Base-by-base conservation (phyloP, 495 filamentous ascomycete species). In the Xylaria sp. region DNA sequence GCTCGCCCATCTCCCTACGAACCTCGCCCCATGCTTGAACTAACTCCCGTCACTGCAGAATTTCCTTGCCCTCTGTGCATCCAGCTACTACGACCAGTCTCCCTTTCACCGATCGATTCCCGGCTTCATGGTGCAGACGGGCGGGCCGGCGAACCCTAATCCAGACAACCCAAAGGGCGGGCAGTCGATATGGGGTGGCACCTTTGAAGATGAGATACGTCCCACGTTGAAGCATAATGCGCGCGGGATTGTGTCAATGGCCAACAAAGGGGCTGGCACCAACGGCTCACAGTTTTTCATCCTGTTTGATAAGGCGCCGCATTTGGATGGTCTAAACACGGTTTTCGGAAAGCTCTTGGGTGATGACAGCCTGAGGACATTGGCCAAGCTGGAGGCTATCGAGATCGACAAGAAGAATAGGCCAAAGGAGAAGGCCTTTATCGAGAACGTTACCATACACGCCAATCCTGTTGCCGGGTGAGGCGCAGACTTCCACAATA, bases 201-300 rank as follows among this genome's bases (percentile, higher is more conserved):
- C 89, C 15, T 93, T 99, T 77, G 94, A 96, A 73, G 97, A 98
- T 82, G 96, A 99, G 84, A 96, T 98, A 74, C 88, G 91, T 35
- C 93, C 96, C 0, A 86, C 93, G 0, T 83, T 99, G 40, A 86
- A 90, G 66, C 97, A 98, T 80, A 94, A 95, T 80, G 88, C 90
- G 68, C 90, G 96, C 37, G 96, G 96, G 24, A 88, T 97, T 52
- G 86, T 97, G 17, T 91, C 90, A 55, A 97, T 99, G 96, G 96
- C 96, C n/a, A 97, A 97, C 75, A 93, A 93, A 74, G 91, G 92
- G 3, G 85, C 92, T 3, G 87, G 87, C 11, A 95, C 95, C 55
- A 99, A 99, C 80, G 95, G 93, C 19, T 94, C 92, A 72, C 96
- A 99, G 82, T 99, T 98, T 79, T 99, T 97, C 80, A 87, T 99